These are phyloP conservation scores for Cyclotella atomus DNA, from an alignment of 108 stramenopile species.

Conservation along the genomic window DNA sequence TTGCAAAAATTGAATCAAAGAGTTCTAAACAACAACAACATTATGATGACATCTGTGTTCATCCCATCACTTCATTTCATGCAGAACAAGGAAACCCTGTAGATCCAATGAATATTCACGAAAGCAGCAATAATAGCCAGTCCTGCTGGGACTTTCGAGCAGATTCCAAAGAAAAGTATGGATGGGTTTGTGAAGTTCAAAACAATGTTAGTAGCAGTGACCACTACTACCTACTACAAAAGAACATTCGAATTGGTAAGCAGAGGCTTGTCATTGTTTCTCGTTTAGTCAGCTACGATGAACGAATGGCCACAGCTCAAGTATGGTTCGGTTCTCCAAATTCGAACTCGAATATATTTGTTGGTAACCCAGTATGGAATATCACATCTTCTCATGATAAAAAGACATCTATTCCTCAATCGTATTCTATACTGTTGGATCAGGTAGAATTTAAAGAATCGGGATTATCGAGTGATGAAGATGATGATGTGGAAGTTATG, in stretches of 20 bases:
- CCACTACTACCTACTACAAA: neutral
- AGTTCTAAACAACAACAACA: neutral
- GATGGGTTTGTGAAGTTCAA: slow-evolving; percentile 16
- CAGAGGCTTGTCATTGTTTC: neutral
- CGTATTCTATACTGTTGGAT: neutral
- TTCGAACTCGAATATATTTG: slow-evolving; percentile 7
- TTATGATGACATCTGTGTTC: neutral
- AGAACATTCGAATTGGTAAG: slow-evolving; percentile 4
- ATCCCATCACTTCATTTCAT: slow-evolving; percentile 8
- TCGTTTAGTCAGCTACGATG: slow-evolving; percentile 14
- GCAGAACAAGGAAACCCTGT: slow-evolving; percentile 12
- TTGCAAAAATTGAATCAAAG: neutral
- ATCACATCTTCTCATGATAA: slow-evolving; percentile 1
- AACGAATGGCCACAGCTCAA: slow-evolving; percentile 21
- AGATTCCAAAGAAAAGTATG: slow-evolving; percentile 13
- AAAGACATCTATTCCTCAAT: slow-evolving; percentile 5
- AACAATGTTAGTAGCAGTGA: neutral
- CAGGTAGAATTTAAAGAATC: slow-evolving; percentile 1
- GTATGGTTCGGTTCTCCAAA: neutral
- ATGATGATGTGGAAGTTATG: neutral
- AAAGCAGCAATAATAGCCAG: neutral
- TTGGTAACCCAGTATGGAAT: slow-evolving; percentile 17
- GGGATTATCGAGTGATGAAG: neutral
- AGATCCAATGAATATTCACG: neutral
- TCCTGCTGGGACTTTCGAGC: slow-evolving; percentile 14